Conservation (phyloP, 352 stramenopile species). For the Phytophthora podocarpi region DNA sequence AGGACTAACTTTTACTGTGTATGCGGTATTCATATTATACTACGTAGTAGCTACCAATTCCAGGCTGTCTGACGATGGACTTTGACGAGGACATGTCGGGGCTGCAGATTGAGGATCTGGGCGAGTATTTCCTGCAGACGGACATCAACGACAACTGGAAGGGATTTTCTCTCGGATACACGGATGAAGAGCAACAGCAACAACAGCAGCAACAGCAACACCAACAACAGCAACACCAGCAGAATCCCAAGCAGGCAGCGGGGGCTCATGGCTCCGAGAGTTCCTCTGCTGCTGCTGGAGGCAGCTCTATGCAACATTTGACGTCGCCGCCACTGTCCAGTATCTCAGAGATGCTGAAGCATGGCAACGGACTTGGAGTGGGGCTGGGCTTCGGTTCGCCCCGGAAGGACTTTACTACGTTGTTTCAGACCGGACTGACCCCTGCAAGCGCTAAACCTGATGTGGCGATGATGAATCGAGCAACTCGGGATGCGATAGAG, state of each 20-base stretch:
- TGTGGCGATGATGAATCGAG: constrained; percentile 30
- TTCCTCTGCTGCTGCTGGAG: constrained; percentile 2
- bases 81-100: constrained; percentile 75
- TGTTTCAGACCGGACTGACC: constrained; percentile 33
- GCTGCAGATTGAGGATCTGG: constrained; percentile 78
- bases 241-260: constrained; percentile 11
- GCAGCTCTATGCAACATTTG: constrained; percentile 27
- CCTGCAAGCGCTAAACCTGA: constrained; percentile 30
- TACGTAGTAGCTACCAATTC: constrained; percentile 2
- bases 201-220: constrained; percentile 24
- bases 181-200: constrained; percentile 47
- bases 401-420: constrained; percentile 36
- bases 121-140: constrained; percentile 70
- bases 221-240: constrained; percentile 20
- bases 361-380: constrained; percentile 30
- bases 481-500: constrained; percentile 36
- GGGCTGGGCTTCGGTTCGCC: constrained; percentile 34
- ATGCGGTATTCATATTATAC: no score
- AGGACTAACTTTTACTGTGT: no score
- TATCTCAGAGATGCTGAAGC: constrained; percentile 53
- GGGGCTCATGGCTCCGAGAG: neutral
- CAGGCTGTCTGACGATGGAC: constrained; percentile 40
- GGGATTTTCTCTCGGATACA: constrained; percentile 70
- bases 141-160: constrained; percentile 74
- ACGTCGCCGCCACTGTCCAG: constrained; percentile 48